Conservation (phyloP, 2,329 filamentous ascomycete genomes). For the Lachnellula arida region DNA sequence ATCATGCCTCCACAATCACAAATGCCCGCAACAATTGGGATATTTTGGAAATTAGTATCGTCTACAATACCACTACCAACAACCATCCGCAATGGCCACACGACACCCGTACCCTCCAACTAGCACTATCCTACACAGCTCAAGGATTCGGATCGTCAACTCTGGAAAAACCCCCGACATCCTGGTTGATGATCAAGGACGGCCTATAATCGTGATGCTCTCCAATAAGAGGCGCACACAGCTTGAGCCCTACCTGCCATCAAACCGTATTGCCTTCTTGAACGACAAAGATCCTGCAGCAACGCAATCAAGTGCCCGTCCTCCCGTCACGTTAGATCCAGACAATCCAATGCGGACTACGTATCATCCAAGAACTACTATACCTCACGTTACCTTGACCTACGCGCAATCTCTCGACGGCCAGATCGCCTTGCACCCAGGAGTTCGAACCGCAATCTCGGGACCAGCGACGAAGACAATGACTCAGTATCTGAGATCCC, state of each 20-base stretch:
- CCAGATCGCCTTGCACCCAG: slow-evolving; percentile 45
- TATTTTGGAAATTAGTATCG: too few relatives aligned
- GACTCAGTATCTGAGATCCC: slow-evolving; percentile 84
- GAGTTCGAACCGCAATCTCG: slow-evolving; percentile 77
- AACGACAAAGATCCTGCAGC: background rate
- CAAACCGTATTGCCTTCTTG: slow-evolving; percentile 3
- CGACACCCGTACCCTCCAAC: too few relatives aligned
- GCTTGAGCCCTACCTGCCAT: background rate
- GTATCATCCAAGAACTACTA: background rate
- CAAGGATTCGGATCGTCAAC: too few relatives aligned
- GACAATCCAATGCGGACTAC: background rate
- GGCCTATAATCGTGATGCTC: background rate
- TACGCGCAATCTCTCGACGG: slow-evolving; percentile 90
- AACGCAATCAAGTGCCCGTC: background rate
- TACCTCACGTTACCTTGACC: slow-evolving; percentile 68
- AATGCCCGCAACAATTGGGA: too few relatives aligned
- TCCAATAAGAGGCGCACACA: background rate
- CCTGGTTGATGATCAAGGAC: background rate
- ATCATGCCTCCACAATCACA: too few relatives aligned
- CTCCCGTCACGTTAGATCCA: background rate
- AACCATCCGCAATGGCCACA: too few relatives aligned
- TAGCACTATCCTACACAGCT: too few relatives aligned
- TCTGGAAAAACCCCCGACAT: background rate
- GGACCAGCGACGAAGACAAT: slow-evolving; percentile 81
- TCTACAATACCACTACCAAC: too few relatives aligned